Evolutionary conservation across 2,329 filamentous ascomycete genomes (phyloP).

Genomic region (Orbilia javanica): DNA sequence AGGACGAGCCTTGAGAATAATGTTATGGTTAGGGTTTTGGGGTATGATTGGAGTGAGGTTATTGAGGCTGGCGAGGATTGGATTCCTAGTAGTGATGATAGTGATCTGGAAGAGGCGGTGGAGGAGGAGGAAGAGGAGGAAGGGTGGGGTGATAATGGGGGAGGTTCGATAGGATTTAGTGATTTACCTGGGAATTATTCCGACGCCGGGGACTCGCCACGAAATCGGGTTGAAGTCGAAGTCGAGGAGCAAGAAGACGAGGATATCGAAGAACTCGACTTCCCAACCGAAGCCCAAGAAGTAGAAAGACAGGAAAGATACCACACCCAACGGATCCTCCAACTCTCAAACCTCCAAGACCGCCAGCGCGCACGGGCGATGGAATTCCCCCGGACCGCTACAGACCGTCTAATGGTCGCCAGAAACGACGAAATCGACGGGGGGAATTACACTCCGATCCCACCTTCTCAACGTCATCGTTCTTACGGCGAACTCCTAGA

Average conservation of each 20-base stretch:
- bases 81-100: not conserved
- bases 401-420: not conserved
- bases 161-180: not conserved
- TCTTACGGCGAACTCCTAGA: not conserved
- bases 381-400: not conserved
- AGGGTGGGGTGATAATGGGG: not conserved
- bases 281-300: not conserved
- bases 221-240: not conserved
- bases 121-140: not conserved
- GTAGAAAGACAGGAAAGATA: not conserved
- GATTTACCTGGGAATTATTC: not conserved
- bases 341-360: not conserved
- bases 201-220: no score
- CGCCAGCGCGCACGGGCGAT: not conserved
- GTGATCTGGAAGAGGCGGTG: not conserved
- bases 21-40: not conserved
- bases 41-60: not conserved
- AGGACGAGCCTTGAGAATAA: not conserved
- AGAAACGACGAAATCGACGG: not conserved
- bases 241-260: not conserved
- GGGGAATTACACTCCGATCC: slow-evolving; percentile 7
- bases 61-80: not conserved
- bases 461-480: not conserved
- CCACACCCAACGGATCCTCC: not conserved
- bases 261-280: no score